These are phyloP conservation scores for Lignosus rhinocerotis DNA, from an alignment of 1,284 basidiomycete genomes.

Conservation along the genomic window DNA sequence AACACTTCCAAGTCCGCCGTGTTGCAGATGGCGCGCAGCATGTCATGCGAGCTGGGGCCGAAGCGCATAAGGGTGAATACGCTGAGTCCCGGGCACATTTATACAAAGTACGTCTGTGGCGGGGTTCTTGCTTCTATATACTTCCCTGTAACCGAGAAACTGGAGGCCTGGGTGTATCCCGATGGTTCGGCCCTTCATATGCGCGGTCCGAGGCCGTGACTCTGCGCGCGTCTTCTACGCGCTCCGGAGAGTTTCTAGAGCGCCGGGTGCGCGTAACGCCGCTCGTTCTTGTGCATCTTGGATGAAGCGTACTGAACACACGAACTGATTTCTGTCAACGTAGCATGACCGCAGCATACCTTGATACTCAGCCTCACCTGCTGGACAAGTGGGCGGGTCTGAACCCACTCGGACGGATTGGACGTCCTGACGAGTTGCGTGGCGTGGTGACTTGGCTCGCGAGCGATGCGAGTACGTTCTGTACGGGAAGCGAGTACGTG, in stretches of 20 bases:
- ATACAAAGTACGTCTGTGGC: slow-evolving; percentile 57
- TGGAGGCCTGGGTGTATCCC: background rate
- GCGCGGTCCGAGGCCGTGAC: background rate
- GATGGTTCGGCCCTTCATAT: background rate
- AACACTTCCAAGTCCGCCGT: slow-evolving; percentile 84
- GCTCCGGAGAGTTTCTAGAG: background rate
- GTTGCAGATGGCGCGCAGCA: slow-evolving; percentile 79
- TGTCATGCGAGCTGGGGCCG: slow-evolving; percentile 80
- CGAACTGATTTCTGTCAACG: background rate
- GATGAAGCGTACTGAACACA: too few species aligned
- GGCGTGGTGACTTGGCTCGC: slow-evolving; percentile 83
- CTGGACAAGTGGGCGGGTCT: slow-evolving; percentile 70
- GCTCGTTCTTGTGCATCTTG: background rate
- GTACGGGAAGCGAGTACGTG: slow-evolving; percentile 75
- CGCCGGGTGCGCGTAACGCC: background rate
- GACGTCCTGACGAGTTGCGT: slow-evolving; percentile 74
- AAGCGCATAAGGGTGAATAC: slow-evolving; percentile 75
- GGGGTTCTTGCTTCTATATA: background rate
- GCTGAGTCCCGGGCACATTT: slow-evolving; percentile 77
- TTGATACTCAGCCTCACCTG: slow-evolving; percentile 71
- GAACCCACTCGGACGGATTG: slow-evolving; percentile 77
- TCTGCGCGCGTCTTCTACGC: background rate
- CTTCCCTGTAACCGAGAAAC: background rate
- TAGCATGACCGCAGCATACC: slow-evolving; percentile 78
- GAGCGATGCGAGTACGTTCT: slow-evolving; percentile 75